Base-by-base conservation (phyloP, 176 grass and related monocot genomes). In the Puccinellia tenuiflora region DNA sequence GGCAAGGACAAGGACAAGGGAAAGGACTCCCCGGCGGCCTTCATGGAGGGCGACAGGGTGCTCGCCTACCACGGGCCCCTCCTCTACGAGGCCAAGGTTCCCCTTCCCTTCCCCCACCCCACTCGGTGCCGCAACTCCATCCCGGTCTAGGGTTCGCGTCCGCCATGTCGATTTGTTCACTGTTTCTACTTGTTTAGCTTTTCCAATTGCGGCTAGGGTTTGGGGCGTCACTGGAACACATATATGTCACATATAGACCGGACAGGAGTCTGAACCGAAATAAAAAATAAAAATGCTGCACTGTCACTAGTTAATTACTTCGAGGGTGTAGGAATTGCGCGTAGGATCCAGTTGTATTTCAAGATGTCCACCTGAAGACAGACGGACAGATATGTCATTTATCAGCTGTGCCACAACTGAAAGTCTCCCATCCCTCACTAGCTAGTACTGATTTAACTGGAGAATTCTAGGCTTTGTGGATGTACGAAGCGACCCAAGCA, bases 31-130 rank as follows among this genome's bases (percentile, higher is more conserved):
- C 15, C 80, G 79, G 67, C 73, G 74, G 76, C 75, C 40, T 98
- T 98, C 89, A 74, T 75, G 35, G 96, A 98, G 79, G 93, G 93
- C 54, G 91, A 98, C 53, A 95, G 83, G 85, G 93, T 98, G 76
- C 91, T 98, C 61, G 93, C 96, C 29, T 98, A 95, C 83, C 96
- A 95, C 63, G 93, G 96, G 5, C 96, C 92, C 21, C 87, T 85
- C 88, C 92, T 98, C 86, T 98, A 98, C 85, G 96, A 98, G 83
- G 92, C 96, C 76, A 98, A 98, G 96, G 94, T 97, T 35, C 29
- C 7, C 51, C 65, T 15, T 7, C n/a, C 37, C 4, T 4, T 7
- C 35, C 26, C 45, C 0, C 0, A 7, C 1, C 18, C n/a, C 33
- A 1, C 9, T 5, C 40, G n/a, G n/a, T n/a, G n/a, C 18, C 45